These are phyloP conservation scores for Epichloe uncinata DNA, from an alignment of 2,329 filamentous ascomycete species.

Conservation along the genomic window DNA sequence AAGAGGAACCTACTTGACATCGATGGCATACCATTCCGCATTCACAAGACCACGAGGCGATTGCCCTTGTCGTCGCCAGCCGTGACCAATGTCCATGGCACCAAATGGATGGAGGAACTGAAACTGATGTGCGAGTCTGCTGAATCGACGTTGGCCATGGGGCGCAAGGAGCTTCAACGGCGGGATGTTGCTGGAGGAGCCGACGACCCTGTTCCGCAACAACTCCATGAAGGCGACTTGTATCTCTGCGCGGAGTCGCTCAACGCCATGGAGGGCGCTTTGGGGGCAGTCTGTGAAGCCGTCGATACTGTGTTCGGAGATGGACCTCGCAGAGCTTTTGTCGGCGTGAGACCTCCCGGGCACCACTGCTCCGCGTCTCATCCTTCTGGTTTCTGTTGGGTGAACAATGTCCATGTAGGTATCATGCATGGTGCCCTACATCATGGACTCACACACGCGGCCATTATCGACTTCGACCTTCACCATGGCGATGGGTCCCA, in stretches of 20 bases:
- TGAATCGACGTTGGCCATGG: slow-evolving; percentile 61
- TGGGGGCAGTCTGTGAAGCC: slow-evolving; percentile 88
- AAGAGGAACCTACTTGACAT: slow-evolving; percentile 39
- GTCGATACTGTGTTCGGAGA: slow-evolving; percentile 67
- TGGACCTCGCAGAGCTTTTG: slow-evolving; percentile 67
- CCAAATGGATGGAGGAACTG: slow-evolving; percentile 87
- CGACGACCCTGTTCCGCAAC: slow-evolving; percentile 31
- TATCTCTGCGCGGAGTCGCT: slow-evolving; percentile 82
- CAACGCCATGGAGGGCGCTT: slow-evolving; percentile 74
- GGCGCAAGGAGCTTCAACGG: slow-evolving; percentile 64
- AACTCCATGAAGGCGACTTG: slow-evolving; percentile 77
- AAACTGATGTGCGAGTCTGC: slow-evolving; percentile 73
- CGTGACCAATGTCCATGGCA: slow-evolving; percentile 84
- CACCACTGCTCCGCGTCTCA: slow-evolving; percentile 86
- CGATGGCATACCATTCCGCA: slow-evolving; percentile 62
- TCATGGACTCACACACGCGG: slow-evolving; percentile 83
- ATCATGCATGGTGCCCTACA: slow-evolving; percentile 79
- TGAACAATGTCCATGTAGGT: slow-evolving; percentile 96
- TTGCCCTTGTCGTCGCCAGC: slow-evolving; percentile 59
- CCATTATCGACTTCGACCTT: slow-evolving; percentile 83
- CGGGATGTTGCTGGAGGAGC: slow-evolving; percentile 45
- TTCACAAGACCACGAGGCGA: slow-evolving; percentile 63
- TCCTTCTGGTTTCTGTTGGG: slow-evolving; percentile 94
- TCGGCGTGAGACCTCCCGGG: slow-evolving; percentile 82
- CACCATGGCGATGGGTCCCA: slow-evolving; percentile 96